Evolutionary conservation across 768 basidiomycete species (phyloP).

Genomic region (Gloeostereum incarnatum): DNA sequence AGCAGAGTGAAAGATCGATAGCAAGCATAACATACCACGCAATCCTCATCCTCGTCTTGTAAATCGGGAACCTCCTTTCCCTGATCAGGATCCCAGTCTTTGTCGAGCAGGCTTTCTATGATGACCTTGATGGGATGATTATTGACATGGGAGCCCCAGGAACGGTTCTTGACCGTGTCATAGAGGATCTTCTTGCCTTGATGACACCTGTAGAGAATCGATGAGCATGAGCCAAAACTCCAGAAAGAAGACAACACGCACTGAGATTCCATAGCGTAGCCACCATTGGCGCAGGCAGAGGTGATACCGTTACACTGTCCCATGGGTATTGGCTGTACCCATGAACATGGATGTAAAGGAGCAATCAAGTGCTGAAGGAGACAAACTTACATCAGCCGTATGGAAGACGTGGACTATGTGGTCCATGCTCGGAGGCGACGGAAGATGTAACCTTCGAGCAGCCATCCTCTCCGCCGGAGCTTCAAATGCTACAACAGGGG

Average conservation of each 20-base stretch:
- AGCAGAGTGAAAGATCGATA: neutral
- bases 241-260: conserved; percentile 12
- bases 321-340: conserved; percentile 73
- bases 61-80: conserved; percentile 20
- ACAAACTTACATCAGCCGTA: conserved; percentile 60
- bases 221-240: too few relatives aligned
- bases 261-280: conserved; percentile 78
- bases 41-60: conserved; percentile 37
- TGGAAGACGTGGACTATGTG: conserved; percentile 87
- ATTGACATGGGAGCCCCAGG: conserved; percentile 70
- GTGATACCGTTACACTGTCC: conserved; percentile 70
- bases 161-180: conserved; percentile 75
- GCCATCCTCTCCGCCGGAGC: conserved; percentile 69
- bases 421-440: conserved; percentile 61
- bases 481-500: conserved; percentile 83
- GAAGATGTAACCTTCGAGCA: conserved; percentile 75
- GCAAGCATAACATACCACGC: conserved; percentile 37
- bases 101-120: conserved; percentile 44
- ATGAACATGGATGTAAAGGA: conserved; percentile 1
- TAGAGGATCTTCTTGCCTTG: conserved; percentile 75
- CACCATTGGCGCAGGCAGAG: conserved; percentile 40
- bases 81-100: conserved; percentile 23
- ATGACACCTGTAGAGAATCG: conserved; percentile 55
- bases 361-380: neutral
- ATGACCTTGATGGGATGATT: conserved; percentile 66